Evolutionary conservation across 345 rosid genomes (phyloP).

Genomic region (Kandelia obovata): DNA sequence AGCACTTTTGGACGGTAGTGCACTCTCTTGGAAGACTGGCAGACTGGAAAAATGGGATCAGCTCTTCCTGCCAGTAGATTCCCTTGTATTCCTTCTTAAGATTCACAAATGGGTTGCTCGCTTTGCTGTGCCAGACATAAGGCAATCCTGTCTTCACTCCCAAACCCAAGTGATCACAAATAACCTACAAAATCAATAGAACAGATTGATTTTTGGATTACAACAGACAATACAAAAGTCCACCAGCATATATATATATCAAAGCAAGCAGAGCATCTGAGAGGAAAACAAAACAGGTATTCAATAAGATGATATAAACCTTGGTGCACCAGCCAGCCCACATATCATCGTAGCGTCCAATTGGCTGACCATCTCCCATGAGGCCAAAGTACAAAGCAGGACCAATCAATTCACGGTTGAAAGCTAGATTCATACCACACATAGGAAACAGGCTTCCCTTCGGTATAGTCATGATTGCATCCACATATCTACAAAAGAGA

Average conservation of each 20-base stretch:
- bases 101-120: constrained; percentile 9
- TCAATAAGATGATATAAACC: constrained; percentile 20
- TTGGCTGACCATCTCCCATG: constrained; percentile 91
- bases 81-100: constrained; percentile 7
- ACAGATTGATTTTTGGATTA: no score
- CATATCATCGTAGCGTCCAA: constrained; percentile 81
- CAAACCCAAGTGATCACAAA: constrained; percentile 1
- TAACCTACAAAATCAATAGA: not conserved
- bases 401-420: constrained; percentile 72
- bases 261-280: not conserved
- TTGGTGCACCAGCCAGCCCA: constrained; percentile 93
- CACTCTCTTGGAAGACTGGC: constrained; percentile 2
- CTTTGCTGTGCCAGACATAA: constrained; percentile 1
- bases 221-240: no score
- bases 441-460: constrained; percentile 78
- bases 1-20: not conserved
- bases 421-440: constrained; percentile 88
- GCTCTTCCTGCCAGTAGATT: constrained; percentile 2
- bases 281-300: not conserved
- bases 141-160: constrained; percentile 9
- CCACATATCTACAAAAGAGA: constrained; percentile 49
- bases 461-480: constrained; percentile 83
- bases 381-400: constrained; percentile 88
- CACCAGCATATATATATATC: no score
- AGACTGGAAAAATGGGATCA: constrained; percentile 5